Conservation (phyloP, 2,329 filamentous ascomycete species). For the Chalaropsis thielavioides region DNA sequence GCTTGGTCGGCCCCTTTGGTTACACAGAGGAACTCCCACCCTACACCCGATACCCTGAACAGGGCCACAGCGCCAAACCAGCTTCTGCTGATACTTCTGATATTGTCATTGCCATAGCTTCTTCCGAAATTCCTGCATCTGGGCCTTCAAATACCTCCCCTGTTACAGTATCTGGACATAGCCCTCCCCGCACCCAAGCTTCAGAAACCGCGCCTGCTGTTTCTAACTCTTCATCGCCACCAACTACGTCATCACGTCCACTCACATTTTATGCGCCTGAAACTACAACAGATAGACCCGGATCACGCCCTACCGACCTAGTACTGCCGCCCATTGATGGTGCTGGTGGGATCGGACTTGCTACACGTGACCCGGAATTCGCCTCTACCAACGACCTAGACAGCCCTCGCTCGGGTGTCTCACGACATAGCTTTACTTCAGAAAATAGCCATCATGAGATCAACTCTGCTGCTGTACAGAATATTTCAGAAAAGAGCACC, state of each 20-base stretch:
- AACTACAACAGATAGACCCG: neutral
- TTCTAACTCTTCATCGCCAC: neutral
- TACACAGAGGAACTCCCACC: conserved; percentile 85
- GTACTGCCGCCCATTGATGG: conserved; percentile 31
- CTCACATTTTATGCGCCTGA: conserved; percentile 3
- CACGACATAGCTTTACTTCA: conserved; percentile 37
- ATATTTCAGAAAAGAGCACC: conserved; percentile 34
- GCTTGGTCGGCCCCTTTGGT: conserved; percentile 74
- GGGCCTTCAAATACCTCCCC: conserved; percentile 8
- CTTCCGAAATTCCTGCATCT: neutral
- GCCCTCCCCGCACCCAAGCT: neutral
- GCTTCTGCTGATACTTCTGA: conserved; percentile 17
- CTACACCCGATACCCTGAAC: conserved; percentile 79
- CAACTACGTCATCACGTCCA: conserved; percentile 7
- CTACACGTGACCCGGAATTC: conserved; percentile 48
- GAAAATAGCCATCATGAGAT: conserved; percentile 40
- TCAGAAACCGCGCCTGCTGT: neutral
- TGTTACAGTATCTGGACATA: neutral
- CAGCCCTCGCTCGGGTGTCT: conserved; percentile 36
- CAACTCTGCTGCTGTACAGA: conserved; percentile 33
- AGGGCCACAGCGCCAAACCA: conserved; percentile 43
- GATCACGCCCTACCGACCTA: neutral
- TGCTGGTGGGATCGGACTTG: conserved; percentile 47
- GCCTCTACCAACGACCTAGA: conserved; percentile 39
- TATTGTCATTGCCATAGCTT: conserved; percentile 10